Percentiles rank a stretch among this genome's conserved stretches.
Conservation (phyloP, 768 basidiomycete genomes). For the Lactarius hengduanensis region DNA sequence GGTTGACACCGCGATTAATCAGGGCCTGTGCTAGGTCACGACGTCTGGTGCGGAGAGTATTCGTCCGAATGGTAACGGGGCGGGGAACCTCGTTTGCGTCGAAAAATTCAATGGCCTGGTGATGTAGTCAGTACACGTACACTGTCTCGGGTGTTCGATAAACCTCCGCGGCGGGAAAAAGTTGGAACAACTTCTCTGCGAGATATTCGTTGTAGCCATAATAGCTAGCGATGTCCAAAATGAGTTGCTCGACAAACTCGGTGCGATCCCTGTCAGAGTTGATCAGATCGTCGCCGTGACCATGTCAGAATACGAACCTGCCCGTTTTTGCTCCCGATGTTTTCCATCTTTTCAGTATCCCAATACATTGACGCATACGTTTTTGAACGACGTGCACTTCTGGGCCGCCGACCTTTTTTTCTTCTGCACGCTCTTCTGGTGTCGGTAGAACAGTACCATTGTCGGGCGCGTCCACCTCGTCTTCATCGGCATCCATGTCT, state of each 20-base stretch:
- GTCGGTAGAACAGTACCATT: slow-evolving; percentile 68
- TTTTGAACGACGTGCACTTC: slow-evolving; percentile 75
- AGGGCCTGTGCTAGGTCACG: slow-evolving; percentile 92
- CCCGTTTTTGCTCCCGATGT: slow-evolving; percentile 57
- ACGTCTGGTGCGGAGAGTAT: slow-evolving; percentile 90
- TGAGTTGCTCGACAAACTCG: slow-evolving; percentile 86
- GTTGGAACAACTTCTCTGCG: slow-evolving; percentile 88
- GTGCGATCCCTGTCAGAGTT: slow-evolving; percentile 65
- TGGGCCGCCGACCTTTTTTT: slow-evolving; percentile 64
- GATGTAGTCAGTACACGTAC: slow-evolving; percentile 11
- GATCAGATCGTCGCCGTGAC: slow-evolving; percentile 18
- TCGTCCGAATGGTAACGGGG: slow-evolving; percentile 97
- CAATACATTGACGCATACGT: slow-evolving; percentile 75
- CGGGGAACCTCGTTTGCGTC: slow-evolving; percentile 95
- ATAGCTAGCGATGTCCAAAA: slow-evolving; percentile 89
- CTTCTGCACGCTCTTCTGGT: slow-evolving; percentile 66
- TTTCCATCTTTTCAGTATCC: slow-evolving; percentile 71
- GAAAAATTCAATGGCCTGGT: slow-evolving; percentile 94
- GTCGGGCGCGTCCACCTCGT: slow-evolving; percentile 42
- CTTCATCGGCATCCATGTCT: slow-evolving; percentile 39
- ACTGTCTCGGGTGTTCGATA: slow-evolving; percentile 2
- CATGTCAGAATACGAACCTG: slow-evolving; percentile 44
- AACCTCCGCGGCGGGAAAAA: slow-evolving; percentile 90
- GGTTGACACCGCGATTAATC: slow-evolving; percentile 93
- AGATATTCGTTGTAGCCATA: slow-evolving; percentile 98